Evolutionary conservation across 2,329 filamentous ascomycete species (phyloP).

Genomic region (Fusarium tanahbumbuense): DNA sequence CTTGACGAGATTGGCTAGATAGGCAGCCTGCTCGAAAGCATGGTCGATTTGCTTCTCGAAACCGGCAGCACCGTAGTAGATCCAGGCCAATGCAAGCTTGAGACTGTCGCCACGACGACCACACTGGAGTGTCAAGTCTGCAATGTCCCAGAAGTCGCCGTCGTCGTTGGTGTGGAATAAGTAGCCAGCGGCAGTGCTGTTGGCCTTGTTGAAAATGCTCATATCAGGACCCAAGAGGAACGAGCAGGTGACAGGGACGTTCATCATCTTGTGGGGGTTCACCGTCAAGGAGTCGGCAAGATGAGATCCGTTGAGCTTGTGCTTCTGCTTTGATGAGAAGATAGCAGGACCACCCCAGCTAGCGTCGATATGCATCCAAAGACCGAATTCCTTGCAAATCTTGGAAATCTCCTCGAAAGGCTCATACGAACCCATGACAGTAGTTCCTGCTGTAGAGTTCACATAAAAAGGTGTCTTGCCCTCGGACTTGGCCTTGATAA

Average conservation of each 20-base stretch:
- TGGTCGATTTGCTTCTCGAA: conserved; percentile 77
- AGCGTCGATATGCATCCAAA: conserved; percentile 95
- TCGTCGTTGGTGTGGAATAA: conserved; percentile 74
- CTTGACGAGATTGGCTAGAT: conserved; percentile 72
- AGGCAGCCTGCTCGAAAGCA: conserved; percentile 77
- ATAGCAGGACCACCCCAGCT: conserved; percentile 89
- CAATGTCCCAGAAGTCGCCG: conserved; percentile 83
- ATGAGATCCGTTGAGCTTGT: conserved; percentile 76
- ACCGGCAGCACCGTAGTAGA: conserved; percentile 84
- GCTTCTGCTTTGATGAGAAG: conserved; percentile 74
- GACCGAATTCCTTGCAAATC: conserved; percentile 75
- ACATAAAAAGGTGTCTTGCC: conserved; percentile 92
- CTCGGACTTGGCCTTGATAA: conserved; percentile 70
- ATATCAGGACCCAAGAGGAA: conserved; percentile 86
- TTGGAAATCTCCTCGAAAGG: conserved; percentile 76
- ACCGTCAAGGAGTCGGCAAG: conserved; percentile 85
- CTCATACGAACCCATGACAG: conserved; percentile 90
- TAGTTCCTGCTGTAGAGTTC: conserved; percentile 95
- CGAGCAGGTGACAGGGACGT: conserved; percentile 88
- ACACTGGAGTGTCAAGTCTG: conserved; percentile 93
- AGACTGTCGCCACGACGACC: conserved; percentile 86
- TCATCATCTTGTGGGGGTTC: conserved; percentile 98
- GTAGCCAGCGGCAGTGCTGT: conserved; percentile 89
- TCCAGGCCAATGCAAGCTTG: conserved; percentile 89
- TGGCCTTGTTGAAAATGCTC: conserved; percentile 80